Evolutionary conservation across 306 rosid species (phyloP), one percentile per base, ranked within the genome.

Genomic region (Amphicarpaea edgeworthii): DNA sequence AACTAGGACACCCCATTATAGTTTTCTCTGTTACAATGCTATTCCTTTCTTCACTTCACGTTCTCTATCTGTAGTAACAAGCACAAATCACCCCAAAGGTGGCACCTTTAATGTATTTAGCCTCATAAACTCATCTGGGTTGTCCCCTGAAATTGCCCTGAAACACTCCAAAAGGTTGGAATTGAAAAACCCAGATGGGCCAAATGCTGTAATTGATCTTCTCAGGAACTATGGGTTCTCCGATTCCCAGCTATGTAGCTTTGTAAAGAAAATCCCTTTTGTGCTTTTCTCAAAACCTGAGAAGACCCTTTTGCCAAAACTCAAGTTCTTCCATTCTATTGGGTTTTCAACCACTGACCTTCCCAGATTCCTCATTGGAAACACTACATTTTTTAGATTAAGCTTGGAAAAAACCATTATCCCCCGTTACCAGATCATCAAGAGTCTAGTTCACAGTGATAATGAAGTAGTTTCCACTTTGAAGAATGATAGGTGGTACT

Each of bases 281-380:
- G 42, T 68, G 43, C 82, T 77, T 53, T 10, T 64, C 4, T 77
- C 86, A 26, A 74, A 86, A 5, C 69, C 88, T 21, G 77, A 86
- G 19, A 72, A 65, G 3, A 77, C 68, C 72, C 84, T 86, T 32
- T 66, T 78, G 64, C 92, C 90, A 46, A 86, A 84, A 60, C 65
- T 84, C 43, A 64, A 73, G 43, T 86, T 79, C 65, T 62, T 82
- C 1, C 77, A 15, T 4, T 79, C 90, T 16, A 61, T 79, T 24
- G 90, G 88, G 21, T 10, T 78, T 72, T 82, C 85, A 26, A 11
- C 57, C 41, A 14, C 60, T 4, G 86, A 84, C 46, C 57, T 82
- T 51, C 79, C 65, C 1, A 66, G 38, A 54, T 12, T 80, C 19
- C 3, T 88, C 23, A 0, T 19, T 64, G 1, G 0, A 0, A 28